A percentile compares a stretch with the other conserved stretches of the same genome.
Evolutionary conservation across 2,329 filamentous ascomycete species (phyloP).

Genomic region (Phyllosticta citrichinensis): DNA sequence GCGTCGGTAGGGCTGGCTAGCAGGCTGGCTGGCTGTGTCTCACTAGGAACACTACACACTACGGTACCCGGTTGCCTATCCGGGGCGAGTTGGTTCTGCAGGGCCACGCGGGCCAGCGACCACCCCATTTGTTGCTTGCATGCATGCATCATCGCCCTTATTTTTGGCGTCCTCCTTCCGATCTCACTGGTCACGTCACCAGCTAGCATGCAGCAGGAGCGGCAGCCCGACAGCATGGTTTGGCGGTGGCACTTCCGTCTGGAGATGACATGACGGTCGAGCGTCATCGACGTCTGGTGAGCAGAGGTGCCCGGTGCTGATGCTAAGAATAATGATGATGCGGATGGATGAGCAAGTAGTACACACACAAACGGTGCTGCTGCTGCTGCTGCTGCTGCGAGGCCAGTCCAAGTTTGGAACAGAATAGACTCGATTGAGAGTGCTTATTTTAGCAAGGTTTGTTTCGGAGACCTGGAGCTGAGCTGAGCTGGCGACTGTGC

Average conservation of each 20-base stretch:
- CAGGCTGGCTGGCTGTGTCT: no score
- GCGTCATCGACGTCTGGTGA: not conserved
- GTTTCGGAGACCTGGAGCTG: not conserved
- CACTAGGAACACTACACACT: no score
- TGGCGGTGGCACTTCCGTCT: not conserved
- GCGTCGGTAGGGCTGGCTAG: no score
- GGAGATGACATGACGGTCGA: not conserved
- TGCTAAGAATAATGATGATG: not conserved
- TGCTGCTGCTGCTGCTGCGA: not conserved
- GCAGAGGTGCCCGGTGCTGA: no score
- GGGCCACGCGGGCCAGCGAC: no score
- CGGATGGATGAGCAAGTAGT: not conserved
- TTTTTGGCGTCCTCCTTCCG: not conserved
- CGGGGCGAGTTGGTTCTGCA: no score
- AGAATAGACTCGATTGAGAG: not conserved
- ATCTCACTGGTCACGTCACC: not conserved
- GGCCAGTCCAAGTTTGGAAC: not conserved
- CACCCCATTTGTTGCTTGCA: no score
- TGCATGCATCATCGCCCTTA: no score
- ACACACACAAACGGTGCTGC: not conserved
- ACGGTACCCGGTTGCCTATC: no score
- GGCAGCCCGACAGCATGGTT: not conserved
- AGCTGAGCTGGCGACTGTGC: not conserved
- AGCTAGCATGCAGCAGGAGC: not conserved
- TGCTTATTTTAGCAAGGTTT: not conserved